Conservation (phyloP, 441 rosid species). For the Melastoma candidum region DNA sequence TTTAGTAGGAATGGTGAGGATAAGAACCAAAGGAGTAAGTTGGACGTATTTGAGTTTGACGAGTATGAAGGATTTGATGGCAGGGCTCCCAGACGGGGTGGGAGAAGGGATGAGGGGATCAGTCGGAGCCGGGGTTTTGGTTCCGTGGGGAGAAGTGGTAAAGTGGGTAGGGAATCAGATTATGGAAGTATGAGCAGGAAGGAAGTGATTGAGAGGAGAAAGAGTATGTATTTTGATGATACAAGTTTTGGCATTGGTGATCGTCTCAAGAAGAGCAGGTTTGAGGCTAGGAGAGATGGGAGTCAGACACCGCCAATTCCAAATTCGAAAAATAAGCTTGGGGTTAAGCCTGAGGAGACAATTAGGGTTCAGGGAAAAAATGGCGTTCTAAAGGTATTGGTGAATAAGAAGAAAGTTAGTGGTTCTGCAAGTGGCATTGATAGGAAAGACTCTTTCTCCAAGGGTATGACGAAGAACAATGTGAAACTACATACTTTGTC, state of each 20-base stretch:
- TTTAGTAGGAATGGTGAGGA: conserved; percentile 11
- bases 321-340: conserved; percentile 34
- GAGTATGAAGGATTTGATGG: conserved; percentile 65
- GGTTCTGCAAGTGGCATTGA: conserved; percentile 34
- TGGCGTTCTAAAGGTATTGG: conserved; percentile 90
- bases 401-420: conserved; percentile 53
- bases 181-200: conserved; percentile 41
- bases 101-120: conserved; percentile 31
- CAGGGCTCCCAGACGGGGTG: conserved; percentile 34
- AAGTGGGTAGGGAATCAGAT: conserved; percentile 32
- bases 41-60: conserved; percentile 76
- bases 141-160: conserved; percentile 27
- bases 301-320: conserved; percentile 20
- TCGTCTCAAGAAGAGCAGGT: conserved; percentile 21
- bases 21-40: conserved; percentile 25
- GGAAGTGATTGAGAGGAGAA: conserved; percentile 39
- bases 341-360: conserved; percentile 49
- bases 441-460: conserved; percentile 29
- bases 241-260: conserved; percentile 26
- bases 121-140: conserved; percentile 38
- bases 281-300: conserved; percentile 28
- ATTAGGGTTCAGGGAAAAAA: conserved; percentile 92
- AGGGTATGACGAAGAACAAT: conserved; percentile 1
- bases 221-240: conserved; percentile 30
- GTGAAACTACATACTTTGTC: conserved; percentile 1